phyloP scores from a whole-genome alignment of 352 stramenopile species.

The Elongisporangium undulatum region DNA sequence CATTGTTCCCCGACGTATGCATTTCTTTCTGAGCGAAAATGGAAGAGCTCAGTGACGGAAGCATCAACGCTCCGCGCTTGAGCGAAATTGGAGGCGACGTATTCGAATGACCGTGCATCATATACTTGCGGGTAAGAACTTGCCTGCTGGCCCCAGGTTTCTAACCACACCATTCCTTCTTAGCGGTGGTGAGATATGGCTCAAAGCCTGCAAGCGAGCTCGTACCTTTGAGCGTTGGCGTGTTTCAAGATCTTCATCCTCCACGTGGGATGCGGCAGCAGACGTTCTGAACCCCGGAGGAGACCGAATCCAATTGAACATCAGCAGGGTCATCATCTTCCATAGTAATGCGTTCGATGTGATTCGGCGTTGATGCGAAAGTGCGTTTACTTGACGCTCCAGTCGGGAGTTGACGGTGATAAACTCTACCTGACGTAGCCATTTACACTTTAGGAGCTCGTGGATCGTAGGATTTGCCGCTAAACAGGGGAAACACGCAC shows the following conservation, averaged over 20 bases:
- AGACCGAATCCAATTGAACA: conserved; percentile 29
- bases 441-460: conserved; percentile 42
- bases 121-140: background rate
- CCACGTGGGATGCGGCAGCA: conserved; percentile 2
- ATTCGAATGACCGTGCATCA: background rate
- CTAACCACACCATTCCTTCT: background rate
- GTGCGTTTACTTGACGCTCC: conserved; percentile 11
- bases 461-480: conserved; percentile 27
- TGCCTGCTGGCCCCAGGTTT: background rate
- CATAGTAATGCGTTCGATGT: conserved; percentile 35
- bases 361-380: conserved; percentile 8
- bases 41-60: conserved; percentile 23
- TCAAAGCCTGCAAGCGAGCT: background rate
- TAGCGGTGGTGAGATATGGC: background rate
- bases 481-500: conserved; percentile 5
- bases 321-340: conserved; percentile 47
- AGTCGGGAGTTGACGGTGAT: conserved; percentile 34
- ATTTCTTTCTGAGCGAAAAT: conserved; percentile 14
- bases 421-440: conserved; percentile 56
- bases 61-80: conserved; percentile 28
- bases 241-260: conserved; percentile 30
- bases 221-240: conserved; percentile 22
- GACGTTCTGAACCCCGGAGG: background rate
- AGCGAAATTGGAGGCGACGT: conserved; percentile 9
- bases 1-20: background rate